Percentiles rank a stretch among this genome's conserved stretches.
Evolutionary conservation across 768 basidiomycete genomes (phyloP).

Genomic region (Clavulina sp.): DNA sequence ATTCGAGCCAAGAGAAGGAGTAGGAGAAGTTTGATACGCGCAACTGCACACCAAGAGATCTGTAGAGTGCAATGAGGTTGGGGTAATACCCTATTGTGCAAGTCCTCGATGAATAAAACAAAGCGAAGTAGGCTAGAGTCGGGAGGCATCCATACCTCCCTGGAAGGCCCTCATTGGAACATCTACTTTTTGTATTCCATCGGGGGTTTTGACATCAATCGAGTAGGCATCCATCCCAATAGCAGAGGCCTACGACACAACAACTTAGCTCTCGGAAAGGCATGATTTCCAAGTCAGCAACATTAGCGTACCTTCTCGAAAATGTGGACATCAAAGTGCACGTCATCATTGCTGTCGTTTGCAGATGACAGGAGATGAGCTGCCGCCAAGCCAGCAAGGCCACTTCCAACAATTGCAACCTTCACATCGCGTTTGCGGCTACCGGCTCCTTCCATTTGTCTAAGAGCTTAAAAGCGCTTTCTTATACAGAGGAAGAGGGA

Average conservation of each 20-base stretch:
- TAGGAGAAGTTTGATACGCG: conserved; percentile 44
- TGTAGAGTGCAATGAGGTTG: conserved; percentile 49
- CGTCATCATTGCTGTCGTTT: conserved; percentile 18
- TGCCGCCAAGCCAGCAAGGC: conserved; percentile 55
- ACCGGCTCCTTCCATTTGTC: too few species aligned
- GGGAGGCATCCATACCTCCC: conserved; percentile 31
- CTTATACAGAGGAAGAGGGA: too few species aligned
- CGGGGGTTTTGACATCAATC: conserved; percentile 18
- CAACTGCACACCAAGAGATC: conserved; percentile 39
- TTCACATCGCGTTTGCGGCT: conserved; percentile 29
- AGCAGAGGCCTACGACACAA: conserved; percentile 34
- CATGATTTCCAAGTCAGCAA: not conserved
- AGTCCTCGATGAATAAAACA: not conserved
- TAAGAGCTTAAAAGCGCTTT: too few species aligned
- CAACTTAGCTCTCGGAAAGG: too few species aligned
- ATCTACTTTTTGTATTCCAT: conserved; percentile 34
- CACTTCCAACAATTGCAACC: conserved; percentile 55
- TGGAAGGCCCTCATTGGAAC: conserved; percentile 75
- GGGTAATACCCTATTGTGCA: conserved; percentile 48
- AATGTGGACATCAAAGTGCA: conserved; percentile 47
- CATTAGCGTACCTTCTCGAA: conserved; percentile 48
- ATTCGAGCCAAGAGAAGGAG: conserved; percentile 42
- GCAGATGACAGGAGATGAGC: conserved; percentile 34
- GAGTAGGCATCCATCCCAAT: conserved; percentile 51
- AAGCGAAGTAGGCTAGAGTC: not conserved